Conservation (phyloP, 495 filamentous ascomycete genomes). For the Xylaria scruposa region DNA sequence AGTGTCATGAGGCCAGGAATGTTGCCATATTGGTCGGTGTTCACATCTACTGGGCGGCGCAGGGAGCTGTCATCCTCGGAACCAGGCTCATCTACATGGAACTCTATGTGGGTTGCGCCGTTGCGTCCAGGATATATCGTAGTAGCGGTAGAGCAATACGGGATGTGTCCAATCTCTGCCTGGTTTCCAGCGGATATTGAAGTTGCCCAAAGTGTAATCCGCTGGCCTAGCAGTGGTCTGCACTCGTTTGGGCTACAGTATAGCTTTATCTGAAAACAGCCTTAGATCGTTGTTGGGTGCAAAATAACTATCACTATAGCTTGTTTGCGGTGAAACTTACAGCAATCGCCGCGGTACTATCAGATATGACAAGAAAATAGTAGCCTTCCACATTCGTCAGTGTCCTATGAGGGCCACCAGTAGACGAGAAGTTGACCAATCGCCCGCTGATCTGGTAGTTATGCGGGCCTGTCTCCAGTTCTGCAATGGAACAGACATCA, state of each 20-base stretch:
- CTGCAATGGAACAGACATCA: conserved; percentile 54
- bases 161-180: conserved; percentile 32
- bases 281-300: not conserved
- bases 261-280: conserved; percentile 48
- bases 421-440: conserved; percentile 63
- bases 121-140: conserved; percentile 61
- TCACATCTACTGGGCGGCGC: conserved; percentile 54
- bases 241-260: conserved; percentile 44
- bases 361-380: conserved; percentile 62
- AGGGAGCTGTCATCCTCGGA: conserved; percentile 49
- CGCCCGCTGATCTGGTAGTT: conserved; percentile 63
- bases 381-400: conserved; percentile 47
- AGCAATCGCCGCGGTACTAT: conserved; percentile 62
- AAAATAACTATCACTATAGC: not conserved
- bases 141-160: conserved; percentile 42
- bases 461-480: conserved; percentile 58
- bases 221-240: conserved; percentile 47
- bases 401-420: conserved; percentile 41
- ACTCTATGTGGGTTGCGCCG: conserved; percentile 56
- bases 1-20: conserved; percentile 61
- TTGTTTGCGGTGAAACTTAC: conserved; percentile 44
- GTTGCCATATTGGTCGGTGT: conserved; percentile 36
- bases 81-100: conserved; percentile 50
- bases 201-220: conserved; percentile 51
- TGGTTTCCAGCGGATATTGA: conserved; percentile 46